These are phyloP conservation scores for Colletotrichum kahawae DNA, from an alignment of 2,329 filamentous ascomycete species.

Conservation along the genomic window DNA sequence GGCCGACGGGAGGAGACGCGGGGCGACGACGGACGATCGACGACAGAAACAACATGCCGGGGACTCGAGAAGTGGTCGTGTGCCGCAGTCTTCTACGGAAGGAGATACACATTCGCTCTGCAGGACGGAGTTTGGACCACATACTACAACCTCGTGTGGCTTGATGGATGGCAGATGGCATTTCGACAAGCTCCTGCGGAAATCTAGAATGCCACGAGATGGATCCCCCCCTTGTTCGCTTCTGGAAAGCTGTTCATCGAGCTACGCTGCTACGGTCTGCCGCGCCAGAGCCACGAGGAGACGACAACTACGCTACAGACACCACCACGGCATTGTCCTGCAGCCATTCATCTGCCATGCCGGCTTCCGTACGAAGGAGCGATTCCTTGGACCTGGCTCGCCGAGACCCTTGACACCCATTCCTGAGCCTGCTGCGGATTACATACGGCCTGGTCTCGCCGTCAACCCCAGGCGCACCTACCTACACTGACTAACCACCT, in stretches of 20 bases:
- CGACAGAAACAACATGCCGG: background rate
- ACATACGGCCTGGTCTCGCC: background rate
- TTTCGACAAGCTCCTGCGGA: background rate
- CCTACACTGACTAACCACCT: background rate
- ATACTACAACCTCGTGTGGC: background rate
- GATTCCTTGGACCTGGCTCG: background rate
- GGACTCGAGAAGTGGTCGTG: background rate
- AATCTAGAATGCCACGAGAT: background rate
- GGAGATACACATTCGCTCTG: background rate
- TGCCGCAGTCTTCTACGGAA: background rate
- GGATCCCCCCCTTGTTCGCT: background rate
- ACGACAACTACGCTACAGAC: background rate
- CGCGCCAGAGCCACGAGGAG: background rate
- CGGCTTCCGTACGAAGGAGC: background rate
- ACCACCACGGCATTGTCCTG: background rate
- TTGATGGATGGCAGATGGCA: background rate
- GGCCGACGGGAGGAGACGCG: background rate
- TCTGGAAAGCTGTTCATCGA: background rate
- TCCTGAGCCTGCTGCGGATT: background rate
- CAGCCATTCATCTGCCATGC: background rate
- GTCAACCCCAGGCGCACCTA: background rate
- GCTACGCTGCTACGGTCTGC: background rate
- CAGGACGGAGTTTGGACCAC: background rate
- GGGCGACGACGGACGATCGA: background rate
- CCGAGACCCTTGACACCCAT: background rate